A percentile compares a stretch with the other conserved stretches of the same genome.
Evolutionary conservation across 768 basidiomycete genomes (phyloP).

Genomic region (Russula olivacea): DNA sequence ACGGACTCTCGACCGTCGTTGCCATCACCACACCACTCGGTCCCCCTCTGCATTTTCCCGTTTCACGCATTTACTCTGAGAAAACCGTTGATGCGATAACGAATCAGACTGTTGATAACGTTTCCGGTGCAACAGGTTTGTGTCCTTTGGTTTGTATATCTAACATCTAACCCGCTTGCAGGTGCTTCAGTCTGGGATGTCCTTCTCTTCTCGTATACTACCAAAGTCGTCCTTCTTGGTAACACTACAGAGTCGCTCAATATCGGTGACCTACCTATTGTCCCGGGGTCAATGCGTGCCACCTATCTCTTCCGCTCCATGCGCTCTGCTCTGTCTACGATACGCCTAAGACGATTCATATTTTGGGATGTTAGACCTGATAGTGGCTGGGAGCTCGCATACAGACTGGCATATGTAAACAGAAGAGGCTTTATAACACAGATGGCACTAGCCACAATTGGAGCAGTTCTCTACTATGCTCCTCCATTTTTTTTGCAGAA

Average conservation of each 20-base stretch:
- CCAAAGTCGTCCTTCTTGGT: conserved; percentile 81
- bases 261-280: conserved; percentile 82
- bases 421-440: conserved; percentile 36
- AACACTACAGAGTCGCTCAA: conserved; percentile 68
- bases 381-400: conserved; percentile 58
- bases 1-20: conserved; percentile 41
- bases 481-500: conserved; percentile 55
- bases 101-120: conserved; percentile 65
- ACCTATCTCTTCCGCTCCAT: conserved; percentile 58
- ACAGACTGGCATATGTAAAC: conserved; percentile 58
- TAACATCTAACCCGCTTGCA: conserved; percentile 23
- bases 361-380: conserved; percentile 56
- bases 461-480: conserved; percentile 60
- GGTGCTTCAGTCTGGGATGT: conserved; percentile 55
- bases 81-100: conserved; percentile 57
- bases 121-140: conserved; percentile 55
- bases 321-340: conserved; percentile 48
- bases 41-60: conserved; percentile 67
- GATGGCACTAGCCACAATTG: conserved; percentile 45
- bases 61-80: conserved; percentile 67
- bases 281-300: conserved; percentile 65
- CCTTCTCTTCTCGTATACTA: conserved; percentile 83
- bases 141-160: background rate
- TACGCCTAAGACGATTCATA: conserved; percentile 44
- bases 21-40: conserved; percentile 56